Evolutionary conservation across 768 basidiomycete species (phyloP).

Genomic region (Dacryopinax primogenitus): DNA sequence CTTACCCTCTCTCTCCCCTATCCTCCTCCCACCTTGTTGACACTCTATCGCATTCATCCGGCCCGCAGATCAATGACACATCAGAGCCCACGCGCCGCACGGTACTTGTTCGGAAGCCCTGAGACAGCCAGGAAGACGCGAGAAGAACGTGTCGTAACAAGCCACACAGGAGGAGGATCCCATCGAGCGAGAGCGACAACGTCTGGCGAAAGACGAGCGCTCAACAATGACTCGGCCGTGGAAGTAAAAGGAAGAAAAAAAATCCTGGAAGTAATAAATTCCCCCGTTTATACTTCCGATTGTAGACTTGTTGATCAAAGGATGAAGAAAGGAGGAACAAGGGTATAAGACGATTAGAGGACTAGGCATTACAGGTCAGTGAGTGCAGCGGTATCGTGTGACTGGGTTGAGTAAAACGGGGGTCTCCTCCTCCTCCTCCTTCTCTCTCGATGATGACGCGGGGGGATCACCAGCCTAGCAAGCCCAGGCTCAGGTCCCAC

Average conservation of each 20-base stretch:
- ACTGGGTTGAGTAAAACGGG: background rate
- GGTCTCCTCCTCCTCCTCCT: background rate
- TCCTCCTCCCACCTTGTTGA: no score
- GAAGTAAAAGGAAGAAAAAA: conserved; percentile 9
- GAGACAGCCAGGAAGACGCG: background rate
- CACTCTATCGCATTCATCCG: background rate
- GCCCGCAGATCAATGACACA: background rate
- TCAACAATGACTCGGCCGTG: background rate
- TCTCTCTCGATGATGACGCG: background rate
- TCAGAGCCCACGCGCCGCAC: background rate
- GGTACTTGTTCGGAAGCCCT: background rate
- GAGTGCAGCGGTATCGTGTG: background rate
- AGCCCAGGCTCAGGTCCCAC: conserved; percentile 35
- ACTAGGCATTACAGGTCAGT: background rate
- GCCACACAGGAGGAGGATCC: no score
- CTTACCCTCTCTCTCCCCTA: no score
- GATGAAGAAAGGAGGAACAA: background rate
- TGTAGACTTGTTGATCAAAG: background rate
- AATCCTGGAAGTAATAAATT: background rate
- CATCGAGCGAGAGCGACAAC: no score
- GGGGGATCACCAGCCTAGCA: conserved; percentile 28
- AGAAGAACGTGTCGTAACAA: background rate
- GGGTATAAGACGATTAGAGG: background rate
- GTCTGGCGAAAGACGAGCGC: no score
- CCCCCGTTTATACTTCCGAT: conserved; percentile 5